Conservation (phyloP, 495 filamentous ascomycete species). For the Xylaria telfairii region DNA sequence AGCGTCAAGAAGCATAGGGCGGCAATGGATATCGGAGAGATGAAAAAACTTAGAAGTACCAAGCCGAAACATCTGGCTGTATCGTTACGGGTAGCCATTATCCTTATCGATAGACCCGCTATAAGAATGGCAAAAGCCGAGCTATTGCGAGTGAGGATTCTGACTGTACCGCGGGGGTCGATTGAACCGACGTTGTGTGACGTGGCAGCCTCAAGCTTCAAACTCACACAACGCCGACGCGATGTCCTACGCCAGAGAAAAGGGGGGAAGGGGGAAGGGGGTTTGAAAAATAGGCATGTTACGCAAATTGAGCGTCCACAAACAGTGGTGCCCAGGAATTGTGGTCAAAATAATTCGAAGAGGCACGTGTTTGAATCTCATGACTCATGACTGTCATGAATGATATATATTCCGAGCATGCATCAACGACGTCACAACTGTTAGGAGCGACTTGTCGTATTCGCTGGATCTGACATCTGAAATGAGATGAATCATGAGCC, state of each 20-base stretch:
- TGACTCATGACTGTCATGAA: background rate
- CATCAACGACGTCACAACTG: constrained; percentile 9
- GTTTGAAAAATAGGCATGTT: background rate
- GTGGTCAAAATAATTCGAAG: background rate
- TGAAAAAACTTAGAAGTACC: constrained; percentile 55
- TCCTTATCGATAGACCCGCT: background rate
- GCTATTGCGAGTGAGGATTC: background rate
- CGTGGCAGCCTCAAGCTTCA: background rate
- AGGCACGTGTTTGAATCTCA: background rate
- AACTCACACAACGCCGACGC: background rate
- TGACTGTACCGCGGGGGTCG: background rate
- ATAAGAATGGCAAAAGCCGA: background rate
- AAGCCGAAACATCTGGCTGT: constrained; percentile 55
- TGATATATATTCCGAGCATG: background rate
- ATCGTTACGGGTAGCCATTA: constrained; percentile 34
- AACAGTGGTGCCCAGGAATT: background rate
- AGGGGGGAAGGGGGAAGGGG: too few relatives aligned
- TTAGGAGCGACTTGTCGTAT: background rate
- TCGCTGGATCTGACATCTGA: background rate
- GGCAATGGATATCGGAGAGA: constrained; percentile 50
- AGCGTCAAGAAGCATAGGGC: constrained; percentile 16
- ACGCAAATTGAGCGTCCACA: background rate
- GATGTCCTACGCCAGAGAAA: background rate
- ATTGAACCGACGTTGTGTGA: background rate
- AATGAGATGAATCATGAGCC: constrained; percentile 3